phyloP scores from a whole-genome alignment of 164 flowering plant species.

The Euptelea pleiosperma region DNA sequence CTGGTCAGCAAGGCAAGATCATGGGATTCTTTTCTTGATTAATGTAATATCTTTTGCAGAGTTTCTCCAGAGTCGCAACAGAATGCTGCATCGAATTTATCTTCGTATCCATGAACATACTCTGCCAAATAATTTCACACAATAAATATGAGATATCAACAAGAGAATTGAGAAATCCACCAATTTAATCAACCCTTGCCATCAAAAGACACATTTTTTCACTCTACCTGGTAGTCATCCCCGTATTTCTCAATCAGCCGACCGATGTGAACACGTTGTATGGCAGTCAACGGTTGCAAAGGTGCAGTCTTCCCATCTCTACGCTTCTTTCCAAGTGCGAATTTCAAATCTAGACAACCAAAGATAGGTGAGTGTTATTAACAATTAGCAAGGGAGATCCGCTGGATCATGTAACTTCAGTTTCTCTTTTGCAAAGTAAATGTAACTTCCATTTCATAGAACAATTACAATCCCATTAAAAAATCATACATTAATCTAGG shows the following conservation, averaged over 20 bases:
- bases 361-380: not conserved
- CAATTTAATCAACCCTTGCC: no score
- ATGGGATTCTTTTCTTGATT: conserved; percentile 45
- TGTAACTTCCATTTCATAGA: no score
- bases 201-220: no score
- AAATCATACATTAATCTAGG: no score
- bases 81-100: conserved; percentile 89
- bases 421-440: no score
- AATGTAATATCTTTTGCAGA: conserved; percentile 68
- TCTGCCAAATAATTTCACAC: conserved; percentile 48
- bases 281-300: conserved; percentile 65
- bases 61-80: conserved; percentile 59
- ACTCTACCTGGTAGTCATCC: conserved; percentile 70
- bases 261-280: conserved; percentile 60
- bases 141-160: no score
- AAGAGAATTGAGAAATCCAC: no score
- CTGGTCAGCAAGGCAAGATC: conserved; percentile 27
- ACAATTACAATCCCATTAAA: no score
- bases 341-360: conserved; percentile 58
- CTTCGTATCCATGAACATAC: conserved; percentile 84
- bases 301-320: conserved; percentile 70
- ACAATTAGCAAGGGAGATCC: not conserved
- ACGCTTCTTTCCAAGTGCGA: conserved; percentile 83
- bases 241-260: conserved; percentile 72
- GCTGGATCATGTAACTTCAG: not conserved